Evolutionary conservation across 164 flowering plant species (phyloP).

Genomic region (Magnolia kwangsiensis): DNA sequence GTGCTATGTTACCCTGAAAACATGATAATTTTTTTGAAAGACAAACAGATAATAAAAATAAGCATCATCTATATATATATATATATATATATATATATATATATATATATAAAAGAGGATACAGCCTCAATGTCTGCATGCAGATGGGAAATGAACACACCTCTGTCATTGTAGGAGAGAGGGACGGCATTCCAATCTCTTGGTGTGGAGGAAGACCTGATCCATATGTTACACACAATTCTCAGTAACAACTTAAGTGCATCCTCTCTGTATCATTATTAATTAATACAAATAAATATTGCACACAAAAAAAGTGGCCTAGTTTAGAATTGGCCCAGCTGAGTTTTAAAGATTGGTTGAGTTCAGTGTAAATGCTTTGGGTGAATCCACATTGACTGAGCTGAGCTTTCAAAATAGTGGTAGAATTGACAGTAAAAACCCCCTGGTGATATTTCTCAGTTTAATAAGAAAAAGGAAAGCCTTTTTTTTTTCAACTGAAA

Average conservation of each 20-base stretch:
- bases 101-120: not conserved
- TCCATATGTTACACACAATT: slow-evolving; percentile 9
- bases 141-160: slow-evolving; percentile 21
- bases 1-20: slow-evolving; percentile 86
- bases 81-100: too few relatives aligned
- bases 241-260: not conserved
- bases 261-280: not conserved
- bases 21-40: not conserved
- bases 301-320: not conserved
- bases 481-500: too few relatives aligned
- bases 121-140: not conserved
- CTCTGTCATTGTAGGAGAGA: slow-evolving; percentile 98
- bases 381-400: not conserved
- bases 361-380: not conserved
- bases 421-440: too few relatives aligned
- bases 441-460: too few relatives aligned
- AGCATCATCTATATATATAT: not conserved
- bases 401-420: not conserved
- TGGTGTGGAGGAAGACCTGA: slow-evolving; percentile 94
- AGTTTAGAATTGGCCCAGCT: not conserved
- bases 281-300: not conserved
- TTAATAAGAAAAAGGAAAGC: too few relatives aligned
- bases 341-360: not conserved
- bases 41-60: not conserved
- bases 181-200: slow-evolving; percentile 99